phyloP scores from a whole-genome alignment of 140 eudicot species.

The Ambrosia hybrid region DNA sequence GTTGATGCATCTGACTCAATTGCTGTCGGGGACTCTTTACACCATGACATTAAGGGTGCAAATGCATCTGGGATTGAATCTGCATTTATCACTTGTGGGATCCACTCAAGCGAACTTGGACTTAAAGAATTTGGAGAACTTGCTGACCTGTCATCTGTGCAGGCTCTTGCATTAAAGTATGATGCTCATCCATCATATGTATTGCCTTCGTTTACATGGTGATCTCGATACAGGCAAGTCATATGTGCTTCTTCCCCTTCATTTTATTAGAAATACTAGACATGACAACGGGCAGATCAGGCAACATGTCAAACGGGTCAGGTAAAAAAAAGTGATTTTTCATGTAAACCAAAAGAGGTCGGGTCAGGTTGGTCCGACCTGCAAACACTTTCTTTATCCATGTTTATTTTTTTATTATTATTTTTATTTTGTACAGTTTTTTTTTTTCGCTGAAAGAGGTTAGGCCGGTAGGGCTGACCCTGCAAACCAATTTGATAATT shows the following conservation, averaged over 20 bases:
- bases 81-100: conserved; percentile 74
- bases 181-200: conserved; percentile 77
- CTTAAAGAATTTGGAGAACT: conserved; percentile 59
- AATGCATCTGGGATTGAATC: conserved; percentile 79
- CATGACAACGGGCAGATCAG: neutral
- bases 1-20: conserved; percentile 72
- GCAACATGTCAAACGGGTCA: neutral
- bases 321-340: conserved; percentile 1
- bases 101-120: conserved; percentile 90
- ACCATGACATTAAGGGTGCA: conserved; percentile 97
- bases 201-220: conserved; percentile 80
- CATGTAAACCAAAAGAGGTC: neutral
- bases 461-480: no score
- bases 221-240: conserved; percentile 28
- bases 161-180: conserved; percentile 53
- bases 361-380: neutral
- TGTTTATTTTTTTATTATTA: neutral
- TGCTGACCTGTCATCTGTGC: conserved; percentile 53
- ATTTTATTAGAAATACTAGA: neutral
- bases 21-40: conserved; percentile 93
- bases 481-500: neutral
- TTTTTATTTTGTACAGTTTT: neutral
- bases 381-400: neutral
- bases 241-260: neutral
- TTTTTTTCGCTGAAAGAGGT: neutral